These are phyloP conservation scores for Aspergillus chevalieri DNA, from an alignment of 2,329 filamentous ascomycete species.

Conservation along the genomic window DNA sequence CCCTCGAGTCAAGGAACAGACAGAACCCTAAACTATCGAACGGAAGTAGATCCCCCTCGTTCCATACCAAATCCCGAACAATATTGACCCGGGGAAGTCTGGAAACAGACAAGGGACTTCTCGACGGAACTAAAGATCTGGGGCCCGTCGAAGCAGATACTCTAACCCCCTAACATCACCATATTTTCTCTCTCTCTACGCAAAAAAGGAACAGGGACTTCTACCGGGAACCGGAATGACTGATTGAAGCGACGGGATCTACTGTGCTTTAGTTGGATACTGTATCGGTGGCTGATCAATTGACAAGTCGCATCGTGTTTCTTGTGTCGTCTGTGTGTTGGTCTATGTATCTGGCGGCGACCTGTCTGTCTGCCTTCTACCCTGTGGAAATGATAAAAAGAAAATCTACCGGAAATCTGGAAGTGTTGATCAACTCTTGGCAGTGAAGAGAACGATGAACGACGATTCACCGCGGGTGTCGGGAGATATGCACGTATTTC, in stretches of 20 bases:
- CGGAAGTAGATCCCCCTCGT: no score
- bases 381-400: no score
- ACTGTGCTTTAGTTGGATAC: slow-evolving; percentile 4
- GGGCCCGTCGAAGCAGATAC: no score
- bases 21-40: no score
- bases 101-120: not conserved
- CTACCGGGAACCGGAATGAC: no score
- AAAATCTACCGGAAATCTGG: not conserved
- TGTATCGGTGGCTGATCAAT: slow-evolving; percentile 6
- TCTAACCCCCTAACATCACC: no score
- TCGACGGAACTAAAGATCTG: no score
- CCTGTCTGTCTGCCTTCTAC: not conserved
- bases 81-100: not conserved
- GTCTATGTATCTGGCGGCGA: not conserved
- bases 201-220: not conserved
- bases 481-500: not conserved
- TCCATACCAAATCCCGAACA: no score
- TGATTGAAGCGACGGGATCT: not conserved
- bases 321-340: not conserved
- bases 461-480: not conserved
- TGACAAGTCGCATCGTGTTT: slow-evolving; percentile 9
- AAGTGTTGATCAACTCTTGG: not conserved
- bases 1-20: no score
- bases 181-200: no score
- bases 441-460: not conserved